Base-by-base conservation (phyloP, 345 rosid genomes). In the Brassica carinata region DNA sequence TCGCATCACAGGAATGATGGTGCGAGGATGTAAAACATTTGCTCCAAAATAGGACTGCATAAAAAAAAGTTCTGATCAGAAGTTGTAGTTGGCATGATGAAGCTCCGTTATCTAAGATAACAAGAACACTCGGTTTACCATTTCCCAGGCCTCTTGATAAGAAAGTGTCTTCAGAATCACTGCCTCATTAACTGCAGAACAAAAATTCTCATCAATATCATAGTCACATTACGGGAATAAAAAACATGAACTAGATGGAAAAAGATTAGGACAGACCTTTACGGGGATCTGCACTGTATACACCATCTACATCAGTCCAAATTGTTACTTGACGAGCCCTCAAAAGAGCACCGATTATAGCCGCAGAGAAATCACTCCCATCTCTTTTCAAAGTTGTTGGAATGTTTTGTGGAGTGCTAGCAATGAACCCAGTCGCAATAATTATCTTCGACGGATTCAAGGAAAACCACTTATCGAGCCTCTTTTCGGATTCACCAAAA, bases 91-190 rank as follows among this genome's bases (percentile, higher is more conserved):
- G 33, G 77, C 18, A 31, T 64, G 36, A 71, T 76, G 27, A 72
- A 64, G 38, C 30, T 76, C 83, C 57, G 61, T 40, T 64, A 77
- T 40, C 59, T 67, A 45, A 27, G 34, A 76, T 63, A 53, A 77
- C 45, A 84, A 79, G 73, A 77, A 62, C 30, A 10, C 76, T 36
- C 80, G 63, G 74, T 59, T 89, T 85, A 96, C 98, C 99, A 96
- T 94, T 90, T 96, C 99, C 99, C 97, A 96, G 34, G 99, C 99
- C 84, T 96, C 99, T 87, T 96, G 99, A 84, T 96, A 96, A 78
- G 98, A 92, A 75, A 96, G 85, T 36, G 86, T 90, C 83, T 81
- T 85, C n/a, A 96, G 79, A 74, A 94, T 91, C 65, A 96, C 97
- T 62, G 99, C 99, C 84, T 96, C 98, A 75, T 92, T 90, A 85